Percentiles rank a stretch among this genome's conserved stretches.
phyloP scores from a whole-genome alignment of 2,329 filamentous ascomycete genomes.

The Colletotrichum aenigma region DNA sequence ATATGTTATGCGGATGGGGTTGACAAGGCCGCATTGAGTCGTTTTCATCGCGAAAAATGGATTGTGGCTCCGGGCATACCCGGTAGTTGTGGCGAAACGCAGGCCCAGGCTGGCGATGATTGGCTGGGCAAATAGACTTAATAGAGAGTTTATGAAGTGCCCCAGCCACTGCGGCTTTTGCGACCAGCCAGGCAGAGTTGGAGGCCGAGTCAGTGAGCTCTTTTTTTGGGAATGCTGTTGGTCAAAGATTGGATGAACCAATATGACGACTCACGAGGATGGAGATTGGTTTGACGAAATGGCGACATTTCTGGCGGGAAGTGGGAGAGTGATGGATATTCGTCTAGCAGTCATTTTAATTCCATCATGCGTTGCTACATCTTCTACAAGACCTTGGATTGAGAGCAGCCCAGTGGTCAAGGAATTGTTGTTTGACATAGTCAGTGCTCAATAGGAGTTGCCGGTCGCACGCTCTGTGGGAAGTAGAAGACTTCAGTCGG shows the following conservation, averaged over 20 bases:
- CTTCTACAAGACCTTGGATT: not conserved
- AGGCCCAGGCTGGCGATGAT: not conserved
- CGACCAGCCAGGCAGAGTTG: not conserved
- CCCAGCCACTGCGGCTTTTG: not conserved
- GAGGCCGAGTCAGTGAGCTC: not conserved
- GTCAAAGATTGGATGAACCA: not conserved
- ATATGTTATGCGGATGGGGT: not conserved
- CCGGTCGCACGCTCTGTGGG: constrained; percentile 35
- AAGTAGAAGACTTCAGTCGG: constrained; percentile 43
- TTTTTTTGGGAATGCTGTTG: not conserved
- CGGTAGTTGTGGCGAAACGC: not conserved
- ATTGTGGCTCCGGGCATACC: not conserved
- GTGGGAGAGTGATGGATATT: not conserved
- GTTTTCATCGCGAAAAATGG: not conserved
- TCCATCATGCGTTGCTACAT: not conserved
- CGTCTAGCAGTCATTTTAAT: not conserved
- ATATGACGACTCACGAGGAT: not conserved
- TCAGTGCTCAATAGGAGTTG: not conserved
- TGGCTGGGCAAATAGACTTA: not conserved
- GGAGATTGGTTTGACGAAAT: not conserved
- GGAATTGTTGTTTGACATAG: not conserved
- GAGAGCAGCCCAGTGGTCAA: not conserved
- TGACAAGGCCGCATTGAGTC: not conserved
- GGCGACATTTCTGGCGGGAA: not conserved
- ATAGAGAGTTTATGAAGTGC: not conserved